These are phyloP conservation scores for Sherardia arvensis DNA, from an alignment of 257 asterid species.

Conservation along the genomic window DNA sequence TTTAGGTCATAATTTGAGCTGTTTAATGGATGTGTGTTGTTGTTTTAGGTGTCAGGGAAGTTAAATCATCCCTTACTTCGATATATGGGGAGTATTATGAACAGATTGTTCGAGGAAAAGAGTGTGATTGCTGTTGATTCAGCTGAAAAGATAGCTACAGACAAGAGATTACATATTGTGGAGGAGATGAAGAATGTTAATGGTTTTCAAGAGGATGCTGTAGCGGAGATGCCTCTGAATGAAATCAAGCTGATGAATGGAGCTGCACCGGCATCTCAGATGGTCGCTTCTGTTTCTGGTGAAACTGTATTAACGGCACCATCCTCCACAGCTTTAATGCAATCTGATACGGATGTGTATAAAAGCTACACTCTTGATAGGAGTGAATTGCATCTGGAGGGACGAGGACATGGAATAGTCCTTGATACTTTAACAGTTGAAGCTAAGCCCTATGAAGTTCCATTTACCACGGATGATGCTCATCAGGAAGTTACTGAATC, in stretches of 20 bases:
- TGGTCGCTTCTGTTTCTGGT: constrained; percentile 24
- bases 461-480: constrained; percentile 24
- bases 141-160: constrained; percentile 20
- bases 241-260: constrained; percentile 22
- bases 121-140: constrained; percentile 19
- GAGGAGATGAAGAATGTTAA: constrained; percentile 26
- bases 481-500: constrained; percentile 26
- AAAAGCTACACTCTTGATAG: constrained; percentile 20
- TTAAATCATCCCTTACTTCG: constrained; percentile 37
- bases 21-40: background rate
- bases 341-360: constrained; percentile 19
- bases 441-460: constrained; percentile 19
- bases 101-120: constrained; percentile 33
- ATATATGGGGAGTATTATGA: constrained; percentile 36
- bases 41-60: constrained; percentile 48
- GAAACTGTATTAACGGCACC: constrained; percentile 19
- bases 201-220: constrained; percentile 12
- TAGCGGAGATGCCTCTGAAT: constrained; percentile 18
- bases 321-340: constrained; percentile 19
- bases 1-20: too few species aligned
- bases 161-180: constrained; percentile 12
- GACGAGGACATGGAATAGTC: constrained; percentile 22
- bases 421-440: constrained; percentile 24
- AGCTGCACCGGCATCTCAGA: constrained; percentile 24
- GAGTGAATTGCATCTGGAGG: constrained; percentile 28